Percentiles rank a stretch among this genome's conserved stretches.
phyloP scores from a whole-genome alignment of 805 yeast genomes.

The Maudiozyma pseudohumilis region DNA sequence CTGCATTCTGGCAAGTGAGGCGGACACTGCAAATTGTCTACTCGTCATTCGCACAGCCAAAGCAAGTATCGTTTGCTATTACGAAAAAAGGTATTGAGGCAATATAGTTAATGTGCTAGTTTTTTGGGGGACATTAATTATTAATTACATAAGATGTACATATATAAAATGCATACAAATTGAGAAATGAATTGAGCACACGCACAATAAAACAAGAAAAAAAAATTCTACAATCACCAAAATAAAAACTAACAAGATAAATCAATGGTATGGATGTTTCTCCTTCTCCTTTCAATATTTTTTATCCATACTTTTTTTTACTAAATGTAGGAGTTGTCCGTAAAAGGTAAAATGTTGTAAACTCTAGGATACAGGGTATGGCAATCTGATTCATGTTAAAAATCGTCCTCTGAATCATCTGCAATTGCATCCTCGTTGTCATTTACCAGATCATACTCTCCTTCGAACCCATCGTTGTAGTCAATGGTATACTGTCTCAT shows the following conservation, averaged over 20 bases:
- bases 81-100: conserved; percentile 21
- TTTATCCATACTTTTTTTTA: too few species aligned
- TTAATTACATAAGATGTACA: not conserved
- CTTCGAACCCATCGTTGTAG: conserved; percentile 32
- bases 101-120: not conserved
- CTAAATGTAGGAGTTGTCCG: too few species aligned
- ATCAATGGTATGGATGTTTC: too few species aligned
- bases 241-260: too few species aligned
- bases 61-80: conserved; percentile 17
- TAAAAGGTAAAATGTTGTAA: too few species aligned
- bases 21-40: conserved; percentile 34
- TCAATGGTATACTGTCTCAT: conserved; percentile 30
- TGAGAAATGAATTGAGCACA: too few species aligned
- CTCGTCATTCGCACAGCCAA: conserved; percentile 28
- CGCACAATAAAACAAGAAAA: too few species aligned
- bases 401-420: conserved; percentile 29
- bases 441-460: conserved; percentile 38
- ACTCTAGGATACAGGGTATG: too few species aligned
- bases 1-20: conserved; percentile 24
- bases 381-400: not conserved
- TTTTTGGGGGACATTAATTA: not conserved
- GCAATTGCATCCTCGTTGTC: conserved; percentile 31
- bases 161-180: too few species aligned
- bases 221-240: too few species aligned
- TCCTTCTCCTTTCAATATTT: too few species aligned